Evolutionary conservation across 225 moss, liverwort and hornwort genomes (phyloP).

Genomic region (Neckera pumila): DNA sequence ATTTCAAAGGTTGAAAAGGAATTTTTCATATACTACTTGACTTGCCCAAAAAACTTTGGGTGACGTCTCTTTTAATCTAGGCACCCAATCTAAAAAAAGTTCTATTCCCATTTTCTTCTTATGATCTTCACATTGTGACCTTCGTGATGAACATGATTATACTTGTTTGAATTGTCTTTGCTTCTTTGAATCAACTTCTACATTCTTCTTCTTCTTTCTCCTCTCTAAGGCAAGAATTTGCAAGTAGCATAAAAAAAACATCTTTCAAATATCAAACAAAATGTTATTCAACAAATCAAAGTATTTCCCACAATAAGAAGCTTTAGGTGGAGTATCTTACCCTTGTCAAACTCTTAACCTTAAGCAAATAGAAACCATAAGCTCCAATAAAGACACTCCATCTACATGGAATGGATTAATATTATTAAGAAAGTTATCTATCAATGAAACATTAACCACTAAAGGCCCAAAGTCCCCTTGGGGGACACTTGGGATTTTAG

Average conservation of each 20-base stretch:
- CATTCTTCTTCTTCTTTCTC: too few species aligned
- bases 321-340: too few species aligned
- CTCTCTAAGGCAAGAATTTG: background rate
- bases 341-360: background rate
- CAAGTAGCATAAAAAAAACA: background rate
- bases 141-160: background rate
- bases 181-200: background rate
- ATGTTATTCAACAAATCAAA: background rate
- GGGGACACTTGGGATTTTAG: too few species aligned
- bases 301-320: background rate
- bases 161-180: background rate
- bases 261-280: background rate
- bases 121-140: background rate
- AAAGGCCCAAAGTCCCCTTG: too few species aligned
- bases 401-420: too few species aligned
- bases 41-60: too few species aligned
- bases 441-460: background rate
- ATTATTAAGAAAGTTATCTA: background rate
- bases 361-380: background rate
- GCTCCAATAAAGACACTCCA: background rate
- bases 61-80: too few species aligned
- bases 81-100: too few species aligned
- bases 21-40: too few species aligned
- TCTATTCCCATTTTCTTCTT: too few species aligned
- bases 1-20: too few species aligned